Evolutionary conservation across 2,329 filamentous ascomycete genomes (phyloP).

Genomic region (Parafenestella ontariensis): DNA sequence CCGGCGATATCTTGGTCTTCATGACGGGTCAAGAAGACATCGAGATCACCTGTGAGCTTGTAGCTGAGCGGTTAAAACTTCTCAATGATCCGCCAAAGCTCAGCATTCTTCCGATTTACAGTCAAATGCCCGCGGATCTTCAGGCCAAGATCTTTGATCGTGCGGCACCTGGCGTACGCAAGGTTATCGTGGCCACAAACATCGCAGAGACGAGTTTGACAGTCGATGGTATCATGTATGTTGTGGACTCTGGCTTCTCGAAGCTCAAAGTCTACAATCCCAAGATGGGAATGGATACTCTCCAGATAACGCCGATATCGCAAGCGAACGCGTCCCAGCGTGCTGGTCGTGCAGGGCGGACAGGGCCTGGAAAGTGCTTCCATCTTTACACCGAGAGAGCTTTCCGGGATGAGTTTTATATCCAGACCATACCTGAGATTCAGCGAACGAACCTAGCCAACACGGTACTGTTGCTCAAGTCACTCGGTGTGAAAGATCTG

Average conservation of each 20-base stretch:
- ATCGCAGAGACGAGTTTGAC: constrained; percentile 98
- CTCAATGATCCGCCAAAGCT: constrained; percentile 95
- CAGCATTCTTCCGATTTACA: constrained; percentile 96
- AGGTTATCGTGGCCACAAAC: constrained; percentile 98
- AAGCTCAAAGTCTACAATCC: constrained; percentile 99
- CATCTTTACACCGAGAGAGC: constrained; percentile 93
- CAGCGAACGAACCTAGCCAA: constrained; percentile 96
- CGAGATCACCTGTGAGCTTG: constrained; percentile 91
- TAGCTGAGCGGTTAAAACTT: constrained; percentile 84
- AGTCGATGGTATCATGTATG: constrained; percentile 98
- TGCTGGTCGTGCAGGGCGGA: constrained; percentile 90
- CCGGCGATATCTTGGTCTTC: constrained; percentile 95
- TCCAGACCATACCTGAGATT: constrained; percentile 96
- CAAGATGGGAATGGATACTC: constrained; percentile 98
- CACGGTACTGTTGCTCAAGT: constrained; percentile 92
- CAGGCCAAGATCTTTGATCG: constrained; percentile 98
- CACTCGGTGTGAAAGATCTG: constrained; percentile 89
- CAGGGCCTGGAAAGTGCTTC: constrained; percentile 93
- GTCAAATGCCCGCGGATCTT: constrained; percentile 97
- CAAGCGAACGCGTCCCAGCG: constrained; percentile 95
- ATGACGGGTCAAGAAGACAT: constrained; percentile 99
- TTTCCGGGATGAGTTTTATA: constrained; percentile 94
- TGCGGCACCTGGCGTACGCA: constrained; percentile 87
- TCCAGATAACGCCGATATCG: constrained; percentile 96
- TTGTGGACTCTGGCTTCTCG: constrained; percentile 93